Base-by-base conservation (phyloP, 192 early-diverging fungal genomes). In the Polychytrium aggregatum region DNA sequence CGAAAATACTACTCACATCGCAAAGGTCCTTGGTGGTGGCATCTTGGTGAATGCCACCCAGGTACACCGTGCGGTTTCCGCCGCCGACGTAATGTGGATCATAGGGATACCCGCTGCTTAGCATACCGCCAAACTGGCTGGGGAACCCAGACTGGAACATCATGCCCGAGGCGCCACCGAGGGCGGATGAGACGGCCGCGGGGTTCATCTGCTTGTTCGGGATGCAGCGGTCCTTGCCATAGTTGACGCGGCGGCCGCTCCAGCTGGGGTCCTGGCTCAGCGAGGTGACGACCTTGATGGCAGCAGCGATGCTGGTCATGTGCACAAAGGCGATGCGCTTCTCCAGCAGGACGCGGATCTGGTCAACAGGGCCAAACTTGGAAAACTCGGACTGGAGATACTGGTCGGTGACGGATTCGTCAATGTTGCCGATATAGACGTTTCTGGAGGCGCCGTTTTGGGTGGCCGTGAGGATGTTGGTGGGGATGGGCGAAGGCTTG, bases 281-380 rank as follows among this genome's bases (percentile, higher is more conserved):
- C 1, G 53, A 60, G 17, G 63, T 56, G n/a, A 90, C 84, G 31
- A 80, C 84, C 47, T 81, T 80, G 46, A 90, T 71, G 26, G 89
- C 89, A 39, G 60, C 70, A 13, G 55, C 52, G 35, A 90, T 73
- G 49, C 63, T 70, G 26, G 78, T 62, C 58, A 90, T 83, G 56
- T 92, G 87, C 16, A 87, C 82, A 70, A 92, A 92, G 8, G 82
- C 89, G 49, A 88, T 87, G 26, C 68, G 64, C 46, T 85, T 85
- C 18, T 90, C 86, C 8, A 51, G 60, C 2, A 87, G 50, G 17
- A 88, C 67, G 50, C 79, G 77, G 47, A 90, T 56, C 14, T 74
- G 67, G 37, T 90, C 87, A 46, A 88, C 75, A 8, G 66, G 53
- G 7, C 89, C 86, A 70, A 79, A 92, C 24, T 67, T 55, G 5